Base-by-base conservation (phyloP, 805 yeast genomes). In the Torulaspora franciscae region DNA sequence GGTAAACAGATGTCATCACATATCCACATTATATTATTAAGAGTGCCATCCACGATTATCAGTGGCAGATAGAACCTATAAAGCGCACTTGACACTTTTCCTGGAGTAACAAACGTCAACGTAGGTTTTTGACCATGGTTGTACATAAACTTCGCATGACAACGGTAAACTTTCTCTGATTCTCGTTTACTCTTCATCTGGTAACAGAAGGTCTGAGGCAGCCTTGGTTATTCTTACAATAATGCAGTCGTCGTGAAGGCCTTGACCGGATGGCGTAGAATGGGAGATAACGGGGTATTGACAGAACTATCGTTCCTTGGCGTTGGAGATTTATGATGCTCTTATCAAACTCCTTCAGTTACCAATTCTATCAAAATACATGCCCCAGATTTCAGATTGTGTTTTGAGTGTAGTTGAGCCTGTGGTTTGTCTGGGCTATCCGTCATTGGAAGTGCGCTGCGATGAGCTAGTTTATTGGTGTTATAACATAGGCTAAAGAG, bases 11-110 rank as follows among this genome's bases (percentile, higher is more conserved):
- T 37, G 37, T 61, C 65, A 10, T 54, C 56, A 23, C 56, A 48
- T 5, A 57, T 42, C 66, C 68, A 64, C 48, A 62, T 49, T 6
- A 61, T n/a, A 33, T 53, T 51, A 34, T 53, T 55, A 27, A 64
- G 41, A 3, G 44, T 35, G 22, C 55, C 55, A 43, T 64, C 66
- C 4, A 56, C 24, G 3, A 62, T 47, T 9, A 64, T 37, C n/a
- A 64, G 47, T 9, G 53, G 32, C 2, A 66, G 66, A 40, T 64
- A 64, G 11, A 62, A 27, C 25, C 50, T 46, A 24, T 55, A 52
- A 5, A 63, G 48, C 7, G 57, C 43, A 33, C 52, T 52, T 2
- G 59, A 48, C 24, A 61, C 37, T 27, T 33, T 45, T 24, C 56
- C 47, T 2, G 64, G 57, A 1, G 62, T 54, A 17, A 48, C 42